Conservation (phyloP, 2,329 filamentous ascomycete genomes). For the Botryotinia globosa region DNA sequence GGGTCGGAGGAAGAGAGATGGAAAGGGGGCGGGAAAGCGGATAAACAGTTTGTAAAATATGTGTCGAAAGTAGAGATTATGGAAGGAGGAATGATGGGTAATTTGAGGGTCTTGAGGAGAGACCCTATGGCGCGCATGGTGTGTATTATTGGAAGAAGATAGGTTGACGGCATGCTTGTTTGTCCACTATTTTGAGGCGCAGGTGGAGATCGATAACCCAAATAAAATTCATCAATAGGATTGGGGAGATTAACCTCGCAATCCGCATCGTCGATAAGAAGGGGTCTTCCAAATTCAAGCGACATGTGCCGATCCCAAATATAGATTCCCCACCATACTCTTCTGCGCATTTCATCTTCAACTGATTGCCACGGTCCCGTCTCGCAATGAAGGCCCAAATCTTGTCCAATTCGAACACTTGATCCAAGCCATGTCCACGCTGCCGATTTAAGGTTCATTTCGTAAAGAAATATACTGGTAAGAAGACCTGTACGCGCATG, state of each 20-base stretch:
- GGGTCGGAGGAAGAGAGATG: conserved; percentile 63
- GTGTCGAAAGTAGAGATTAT: conserved; percentile 76
- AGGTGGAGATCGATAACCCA: conserved; percentile 48
- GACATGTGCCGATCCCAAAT: conserved; percentile 79
- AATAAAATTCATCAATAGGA: conserved; percentile 75
- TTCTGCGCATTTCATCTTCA: conserved; percentile 80
- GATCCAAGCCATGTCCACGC: conserved; percentile 84
- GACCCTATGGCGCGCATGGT: conserved; percentile 75
- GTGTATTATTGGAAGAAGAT: conserved; percentile 75
- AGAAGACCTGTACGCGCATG: conserved; percentile 71
- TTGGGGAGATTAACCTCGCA: conserved; percentile 81
- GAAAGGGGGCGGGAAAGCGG: conserved; percentile 71
- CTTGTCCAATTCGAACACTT: conserved; percentile 77
- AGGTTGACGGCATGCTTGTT: conserved; percentile 58
- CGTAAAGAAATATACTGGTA: conserved; percentile 74
- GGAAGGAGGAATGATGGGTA: conserved; percentile 61
- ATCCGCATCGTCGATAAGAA: conserved; percentile 81
- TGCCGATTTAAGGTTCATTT: conserved; percentile 81
- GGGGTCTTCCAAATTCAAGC: conserved; percentile 75
- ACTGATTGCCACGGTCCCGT: conserved; percentile 69
- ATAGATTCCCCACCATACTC: conserved; percentile 94
- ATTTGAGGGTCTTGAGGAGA: conserved; percentile 67
- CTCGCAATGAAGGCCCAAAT: conserved; percentile 77
- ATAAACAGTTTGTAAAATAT: conserved; percentile 73
- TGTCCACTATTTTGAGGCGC: conserved; percentile 47